phyloP scores from a whole-genome alignment of 192 early-diverging fungal species.

The Glomus cerebriforme region DNA sequence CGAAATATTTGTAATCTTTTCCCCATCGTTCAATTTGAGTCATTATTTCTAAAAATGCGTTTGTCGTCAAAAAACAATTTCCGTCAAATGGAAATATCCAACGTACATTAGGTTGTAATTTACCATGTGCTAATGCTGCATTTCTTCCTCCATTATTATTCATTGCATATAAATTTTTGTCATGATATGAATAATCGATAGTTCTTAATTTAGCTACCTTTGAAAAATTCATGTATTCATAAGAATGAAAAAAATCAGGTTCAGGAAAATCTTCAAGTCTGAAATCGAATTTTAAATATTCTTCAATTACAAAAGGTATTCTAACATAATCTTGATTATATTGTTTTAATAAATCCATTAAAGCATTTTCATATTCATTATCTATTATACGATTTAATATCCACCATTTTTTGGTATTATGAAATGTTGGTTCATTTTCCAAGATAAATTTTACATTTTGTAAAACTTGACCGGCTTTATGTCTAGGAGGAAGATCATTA shows the following conservation, averaged over 20 bases:
- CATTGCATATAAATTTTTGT: slow-evolving; percentile 68
- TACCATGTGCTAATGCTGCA: slow-evolving; percentile 54
- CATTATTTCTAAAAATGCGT: slow-evolving; percentile 58
- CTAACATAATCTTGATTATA: slow-evolving; percentile 57
- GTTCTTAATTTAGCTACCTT: slow-evolving; percentile 61
- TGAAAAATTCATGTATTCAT: slow-evolving; percentile 57
- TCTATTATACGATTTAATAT: slow-evolving; percentile 65
- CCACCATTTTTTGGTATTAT: slow-evolving; percentile 58
- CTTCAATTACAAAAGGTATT: slow-evolving; percentile 55
- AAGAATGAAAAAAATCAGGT: slow-evolving; percentile 62
- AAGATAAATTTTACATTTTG: slow-evolving; percentile 62
- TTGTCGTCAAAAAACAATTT: slow-evolving; percentile 59
- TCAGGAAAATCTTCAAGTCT: slow-evolving; percentile 63
- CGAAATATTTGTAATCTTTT: slow-evolving; percentile 56
- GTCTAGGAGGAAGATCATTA: slow-evolving; percentile 64
- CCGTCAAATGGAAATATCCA: slow-evolving; percentile 71
- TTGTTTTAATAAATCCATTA: slow-evolving; percentile 53
- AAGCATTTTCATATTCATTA: slow-evolving; percentile 52
- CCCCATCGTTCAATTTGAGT: slow-evolving; percentile 48
- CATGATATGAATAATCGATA: slow-evolving; percentile 64
- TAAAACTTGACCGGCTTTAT: slow-evolving; percentile 61
- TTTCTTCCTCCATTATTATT: slow-evolving; percentile 70
- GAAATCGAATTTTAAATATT: slow-evolving; percentile 60
- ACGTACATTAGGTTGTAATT: slow-evolving; percentile 45
- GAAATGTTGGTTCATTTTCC: slow-evolving; percentile 59